Percentiles rank a stretch among this genome's conserved stretches.
Evolutionary conservation across 2,329 filamentous ascomycete species (phyloP).

Genomic region (Fonsecaea erecta): DNA sequence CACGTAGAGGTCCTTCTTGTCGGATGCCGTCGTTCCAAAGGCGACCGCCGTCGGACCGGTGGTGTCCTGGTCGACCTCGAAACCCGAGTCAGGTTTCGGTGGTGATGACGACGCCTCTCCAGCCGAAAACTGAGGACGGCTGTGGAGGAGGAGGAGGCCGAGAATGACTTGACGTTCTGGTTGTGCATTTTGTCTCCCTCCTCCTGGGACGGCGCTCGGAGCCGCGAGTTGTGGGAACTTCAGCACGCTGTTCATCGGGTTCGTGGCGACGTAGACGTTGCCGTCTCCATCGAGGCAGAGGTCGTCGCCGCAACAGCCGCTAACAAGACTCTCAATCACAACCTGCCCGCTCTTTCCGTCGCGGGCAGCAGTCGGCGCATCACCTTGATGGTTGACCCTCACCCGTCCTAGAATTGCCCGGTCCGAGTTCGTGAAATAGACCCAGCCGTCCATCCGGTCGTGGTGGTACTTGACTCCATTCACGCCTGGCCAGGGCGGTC

Average conservation of each 20-base stretch:
- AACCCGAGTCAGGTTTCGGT: neutral
- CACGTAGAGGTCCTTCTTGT: slow-evolving; percentile 3
- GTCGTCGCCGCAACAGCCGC: slow-evolving; percentile 14
- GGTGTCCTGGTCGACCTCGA: neutral
- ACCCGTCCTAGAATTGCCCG: slow-evolving; percentile 5
- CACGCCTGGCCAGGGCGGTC: slow-evolving; percentile 7
- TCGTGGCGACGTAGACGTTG: slow-evolving; percentile 16
- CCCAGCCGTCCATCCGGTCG: neutral
- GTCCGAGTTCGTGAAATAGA: slow-evolving; percentile 19
- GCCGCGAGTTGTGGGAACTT: neutral
- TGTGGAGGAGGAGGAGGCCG: no score
- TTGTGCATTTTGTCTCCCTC: neutral
- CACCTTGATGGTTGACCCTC: neutral
- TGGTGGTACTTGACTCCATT: slow-evolving; percentile 7
- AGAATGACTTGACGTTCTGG: slow-evolving; percentile 8
- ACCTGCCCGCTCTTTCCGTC: neutral
- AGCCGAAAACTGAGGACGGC: neutral
- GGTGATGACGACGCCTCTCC: neutral
- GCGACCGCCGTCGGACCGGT: slow-evolving; percentile 7
- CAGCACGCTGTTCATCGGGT: slow-evolving; percentile 15
- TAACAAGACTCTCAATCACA: neutral
- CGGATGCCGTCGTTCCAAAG: neutral
- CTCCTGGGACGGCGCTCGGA: neutral
- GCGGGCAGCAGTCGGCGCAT: neutral
- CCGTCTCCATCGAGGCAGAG: slow-evolving; percentile 8